Evolutionary conservation across 2,329 filamentous ascomycete genomes (phyloP).

Genomic region (Xylariaceae sp.): DNA sequence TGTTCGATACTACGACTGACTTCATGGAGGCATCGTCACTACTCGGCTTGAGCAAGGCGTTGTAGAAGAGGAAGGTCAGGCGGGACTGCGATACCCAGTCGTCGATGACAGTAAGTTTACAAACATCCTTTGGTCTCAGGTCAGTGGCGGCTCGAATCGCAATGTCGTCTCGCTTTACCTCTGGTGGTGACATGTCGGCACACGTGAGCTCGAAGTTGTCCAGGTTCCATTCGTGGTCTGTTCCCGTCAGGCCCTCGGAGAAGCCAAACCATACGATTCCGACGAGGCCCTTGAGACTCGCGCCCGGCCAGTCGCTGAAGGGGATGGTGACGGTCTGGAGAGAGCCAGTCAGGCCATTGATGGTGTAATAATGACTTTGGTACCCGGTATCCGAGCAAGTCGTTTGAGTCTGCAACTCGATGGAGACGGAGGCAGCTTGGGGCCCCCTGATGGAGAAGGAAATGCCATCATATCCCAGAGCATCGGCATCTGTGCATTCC

Average conservation of each 20-base stretch:
- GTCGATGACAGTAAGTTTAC: conserved; percentile 46
- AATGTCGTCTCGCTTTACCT: conserved; percentile 1
- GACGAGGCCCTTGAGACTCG: conserved; percentile 45
- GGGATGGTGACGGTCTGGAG: conserved; percentile 48
- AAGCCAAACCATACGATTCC: conserved; percentile 38
- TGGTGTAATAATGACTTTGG: conserved; percentile 39
- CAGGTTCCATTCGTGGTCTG: conserved; percentile 43
- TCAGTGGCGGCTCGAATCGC: conserved; percentile 10
- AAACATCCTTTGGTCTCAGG: conserved; percentile 23
- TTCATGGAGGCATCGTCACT: conserved; percentile 55
- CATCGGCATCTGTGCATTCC: conserved; percentile 22
- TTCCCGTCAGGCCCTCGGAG: conserved; percentile 27
- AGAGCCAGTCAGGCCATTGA: conserved; percentile 44
- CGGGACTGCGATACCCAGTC: conserved; percentile 59
- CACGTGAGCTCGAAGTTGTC: conserved; percentile 45
- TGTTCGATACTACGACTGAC: conserved; percentile 47
- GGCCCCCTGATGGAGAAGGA: conserved; percentile 30
- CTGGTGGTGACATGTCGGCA: conserved; percentile 16
- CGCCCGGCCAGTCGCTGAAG: conserved; percentile 41
- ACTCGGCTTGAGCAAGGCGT: conserved; percentile 49
- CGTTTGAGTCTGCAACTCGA: conserved; percentile 28
- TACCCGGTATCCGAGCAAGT: conserved; percentile 23
- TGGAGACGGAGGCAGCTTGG: conserved; percentile 29
- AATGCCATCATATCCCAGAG: conserved; percentile 23
- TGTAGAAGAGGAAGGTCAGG: conserved; percentile 56